phyloP scores from a whole-genome alignment of 2,329 filamentous ascomycete species.

The Verticillium nonalfalfae region DNA sequence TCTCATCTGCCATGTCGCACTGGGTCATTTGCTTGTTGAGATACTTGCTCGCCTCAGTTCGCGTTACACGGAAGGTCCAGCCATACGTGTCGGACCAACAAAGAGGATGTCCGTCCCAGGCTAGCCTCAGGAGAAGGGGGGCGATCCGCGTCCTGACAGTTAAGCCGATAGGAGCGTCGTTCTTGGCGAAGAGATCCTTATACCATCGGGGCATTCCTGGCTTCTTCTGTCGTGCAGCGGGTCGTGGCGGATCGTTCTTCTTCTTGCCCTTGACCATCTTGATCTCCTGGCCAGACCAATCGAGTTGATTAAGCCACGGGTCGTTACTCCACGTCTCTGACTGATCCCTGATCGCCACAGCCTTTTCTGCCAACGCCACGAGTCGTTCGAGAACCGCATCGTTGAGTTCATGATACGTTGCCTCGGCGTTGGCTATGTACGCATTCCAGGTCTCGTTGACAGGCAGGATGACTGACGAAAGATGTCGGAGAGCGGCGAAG shows the following conservation, averaged over 20 bases:
- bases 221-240: slow-evolving; percentile 79
- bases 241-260: slow-evolving; percentile 72
- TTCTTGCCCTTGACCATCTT: slow-evolving; percentile 89
- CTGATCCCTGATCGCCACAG: slow-evolving; percentile 66
- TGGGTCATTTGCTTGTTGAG: slow-evolving; percentile 62
- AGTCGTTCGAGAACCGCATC: slow-evolving; percentile 74
- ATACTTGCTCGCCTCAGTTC: slow-evolving; percentile 57
- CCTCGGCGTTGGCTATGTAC: slow-evolving; percentile 79
- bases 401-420: slow-evolving; percentile 71
- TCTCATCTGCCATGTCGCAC: slow-evolving; percentile 73
- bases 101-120: slow-evolving; percentile 85
- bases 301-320: slow-evolving; percentile 87
- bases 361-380: slow-evolving; percentile 66
- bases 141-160: slow-evolving; percentile 85
- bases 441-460: slow-evolving; percentile 82
- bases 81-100: slow-evolving; percentile 91
- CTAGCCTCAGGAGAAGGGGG: slow-evolving; percentile 72
- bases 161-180: slow-evolving; percentile 62
- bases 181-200: slow-evolving; percentile 76
- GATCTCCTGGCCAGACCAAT: slow-evolving; percentile 92
- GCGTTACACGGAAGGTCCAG: slow-evolving; percentile 81
- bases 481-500: slow-evolving; percentile 85
- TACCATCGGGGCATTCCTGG: slow-evolving; percentile 96
- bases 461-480: slow-evolving; percentile 90
- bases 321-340: slow-evolving; percentile 67